Percentiles rank a stretch among this genome's conserved stretches.
These are phyloP conservation scores for Cercospora sp. DNA, from an alignment of 2,329 filamentous ascomycete genomes.

Conservation along the genomic window DNA sequence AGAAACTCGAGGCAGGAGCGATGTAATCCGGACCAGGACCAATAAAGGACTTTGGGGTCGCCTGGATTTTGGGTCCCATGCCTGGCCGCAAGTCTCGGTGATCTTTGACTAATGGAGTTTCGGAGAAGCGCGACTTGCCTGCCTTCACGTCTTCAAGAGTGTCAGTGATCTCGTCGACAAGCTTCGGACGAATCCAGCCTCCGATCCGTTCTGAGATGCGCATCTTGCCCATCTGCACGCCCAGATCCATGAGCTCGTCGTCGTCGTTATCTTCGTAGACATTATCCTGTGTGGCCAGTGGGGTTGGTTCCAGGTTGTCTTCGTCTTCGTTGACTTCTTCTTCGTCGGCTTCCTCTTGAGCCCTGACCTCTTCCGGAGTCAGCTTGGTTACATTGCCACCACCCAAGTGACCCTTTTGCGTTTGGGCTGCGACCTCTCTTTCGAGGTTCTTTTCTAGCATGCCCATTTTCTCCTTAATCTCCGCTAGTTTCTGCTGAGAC, in stretches of 20 bases:
- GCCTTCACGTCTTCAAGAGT: conserved; percentile 36
- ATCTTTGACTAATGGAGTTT: conserved; percentile 20
- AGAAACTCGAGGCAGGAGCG: conserved; percentile 65
- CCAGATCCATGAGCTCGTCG: conserved; percentile 70
- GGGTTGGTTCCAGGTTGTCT: conserved; percentile 61
- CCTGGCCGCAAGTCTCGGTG: conserved; percentile 26
- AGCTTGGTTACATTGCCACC: conserved; percentile 29
- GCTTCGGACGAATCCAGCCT: conserved; percentile 67
- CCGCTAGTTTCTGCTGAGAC: conserved; percentile 67
- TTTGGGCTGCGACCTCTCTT: conserved; percentile 60
- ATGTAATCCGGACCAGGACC: conserved; percentile 67
- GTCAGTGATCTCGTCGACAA: conserved; percentile 64
- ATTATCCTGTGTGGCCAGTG: conserved; percentile 63
- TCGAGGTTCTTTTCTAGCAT: conserved; percentile 69
- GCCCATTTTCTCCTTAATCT: conserved; percentile 78
- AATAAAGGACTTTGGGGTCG: conserved; percentile 53
- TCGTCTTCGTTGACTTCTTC: conserved; percentile 56
- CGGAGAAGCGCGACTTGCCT: conserved; percentile 29
- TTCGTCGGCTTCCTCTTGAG: conserved; percentile 56
- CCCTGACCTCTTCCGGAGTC: conserved; percentile 30
- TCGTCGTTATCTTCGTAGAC: conserved; percentile 66
- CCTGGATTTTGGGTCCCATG: conserved; percentile 27
- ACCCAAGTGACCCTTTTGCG: conserved; percentile 29
- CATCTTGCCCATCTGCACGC: conserved; percentile 70
- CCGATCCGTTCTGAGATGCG: conserved; percentile 73